Conservation (phyloP, 352 stramenopile genomes). For the Salisapilia sapeloensis region DNA sequence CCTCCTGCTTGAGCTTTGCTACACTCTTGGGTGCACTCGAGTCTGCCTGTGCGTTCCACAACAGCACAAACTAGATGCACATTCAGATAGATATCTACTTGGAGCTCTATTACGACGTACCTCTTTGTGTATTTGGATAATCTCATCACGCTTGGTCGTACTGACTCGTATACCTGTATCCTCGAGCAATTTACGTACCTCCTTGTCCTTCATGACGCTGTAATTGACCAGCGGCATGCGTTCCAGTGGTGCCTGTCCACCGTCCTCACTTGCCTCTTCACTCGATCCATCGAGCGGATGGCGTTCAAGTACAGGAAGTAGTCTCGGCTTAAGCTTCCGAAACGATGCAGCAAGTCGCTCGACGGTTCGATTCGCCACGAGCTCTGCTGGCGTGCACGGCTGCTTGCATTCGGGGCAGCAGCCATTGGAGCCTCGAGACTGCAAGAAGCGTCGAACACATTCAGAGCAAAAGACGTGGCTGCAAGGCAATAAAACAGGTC, state of each 20-base stretch:
- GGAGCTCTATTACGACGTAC: conserved; percentile 8
- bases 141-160: conserved; percentile 63
- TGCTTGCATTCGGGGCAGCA: conserved; percentile 73
- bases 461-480: conserved; percentile 75
- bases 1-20: conserved; percentile 41
- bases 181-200: conserved; percentile 60
- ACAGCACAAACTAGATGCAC: conserved; percentile 40
- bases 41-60: conserved; percentile 66
- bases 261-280: conserved; percentile 2
- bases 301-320: conserved; percentile 20
- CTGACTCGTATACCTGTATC: conserved; percentile 32
- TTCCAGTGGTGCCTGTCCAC: conserved; percentile 16
- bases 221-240: conserved; percentile 67
- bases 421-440: conserved; percentile 40
- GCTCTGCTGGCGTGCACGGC: conserved; percentile 26
- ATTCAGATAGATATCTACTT: neutral
- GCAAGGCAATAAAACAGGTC: conserved; percentile 56
- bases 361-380: conserved; percentile 54
- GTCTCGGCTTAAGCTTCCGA: conserved; percentile 40
- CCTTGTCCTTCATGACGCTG: conserved; percentile 76
- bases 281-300: conserved; percentile 8
- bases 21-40: conserved; percentile 57
- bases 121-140: conserved; percentile 82
- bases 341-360: conserved; percentile 61
- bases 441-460: conserved; percentile 64